These are phyloP conservation scores for Ensete ventricosum DNA, from an alignment of 176 grass and related monocot species.

Conservation along the genomic window DNA sequence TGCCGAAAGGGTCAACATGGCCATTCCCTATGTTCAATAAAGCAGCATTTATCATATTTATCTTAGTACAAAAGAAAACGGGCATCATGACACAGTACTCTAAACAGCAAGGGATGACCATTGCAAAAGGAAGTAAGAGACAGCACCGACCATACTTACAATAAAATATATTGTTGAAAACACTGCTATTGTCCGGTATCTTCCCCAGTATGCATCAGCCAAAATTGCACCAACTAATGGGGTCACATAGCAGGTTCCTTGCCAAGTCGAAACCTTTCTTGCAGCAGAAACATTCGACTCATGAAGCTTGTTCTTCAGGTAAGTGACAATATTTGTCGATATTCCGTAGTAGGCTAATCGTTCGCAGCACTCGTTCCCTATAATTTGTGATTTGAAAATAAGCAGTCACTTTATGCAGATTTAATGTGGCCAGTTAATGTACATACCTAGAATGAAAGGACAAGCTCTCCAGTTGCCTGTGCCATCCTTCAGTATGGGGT, in stretches of 20 bases:
- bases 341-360: slow-evolving; percentile 89
- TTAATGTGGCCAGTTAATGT: slow-evolving; percentile 1
- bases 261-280: slow-evolving; percentile 76
- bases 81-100: background rate
- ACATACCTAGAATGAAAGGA: slow-evolving; percentile 68
- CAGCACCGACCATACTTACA: slow-evolving; percentile 37
- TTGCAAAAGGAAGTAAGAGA: too few relatives aligned
- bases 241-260: slow-evolving; percentile 91
- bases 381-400: slow-evolving; percentile 13
- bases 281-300: slow-evolving; percentile 70
- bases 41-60: slow-evolving; percentile 12
- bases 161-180: slow-evolving; percentile 73
- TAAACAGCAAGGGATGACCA: background rate
- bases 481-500: slow-evolving; percentile 51
- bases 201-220: slow-evolving; percentile 82
- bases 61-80: background rate
- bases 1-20: slow-evolving; percentile 56
- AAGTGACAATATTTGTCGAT: slow-evolving; percentile 64
- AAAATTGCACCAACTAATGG: slow-evolving; percentile 73
- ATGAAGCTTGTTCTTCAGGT: slow-evolving; percentile 58
- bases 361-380: slow-evolving; percentile 76
- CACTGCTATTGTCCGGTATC: slow-evolving; percentile 62
- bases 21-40: slow-evolving; percentile 49
- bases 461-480: slow-evolving; percentile 91
- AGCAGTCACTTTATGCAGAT: background rate